Evolutionary conservation across 2,329 filamentous ascomycete species (phyloP).

Genomic region (Aureobasidium sp.): DNA sequence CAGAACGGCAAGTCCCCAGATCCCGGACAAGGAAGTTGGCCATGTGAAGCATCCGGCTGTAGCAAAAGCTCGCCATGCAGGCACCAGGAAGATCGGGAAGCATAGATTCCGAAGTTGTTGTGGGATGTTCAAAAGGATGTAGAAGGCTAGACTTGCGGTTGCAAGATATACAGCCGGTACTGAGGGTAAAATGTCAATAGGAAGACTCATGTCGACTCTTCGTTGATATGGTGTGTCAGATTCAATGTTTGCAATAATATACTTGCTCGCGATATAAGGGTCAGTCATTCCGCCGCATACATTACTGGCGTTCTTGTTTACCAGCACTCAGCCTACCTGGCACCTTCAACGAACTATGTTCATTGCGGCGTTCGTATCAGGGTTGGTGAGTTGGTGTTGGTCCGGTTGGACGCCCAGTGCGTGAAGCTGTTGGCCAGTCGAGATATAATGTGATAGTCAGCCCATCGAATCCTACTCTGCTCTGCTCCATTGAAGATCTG

Average conservation of each 20-base stretch:
- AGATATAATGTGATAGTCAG: too few species aligned
- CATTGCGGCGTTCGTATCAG: background rate
- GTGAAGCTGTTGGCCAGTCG: background rate
- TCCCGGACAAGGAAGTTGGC: background rate
- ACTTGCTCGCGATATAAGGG: background rate
- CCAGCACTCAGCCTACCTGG: background rate
- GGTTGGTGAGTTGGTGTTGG: slow-evolving; percentile 3
- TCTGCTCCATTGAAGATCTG: too few species aligned
- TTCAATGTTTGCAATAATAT: background rate
- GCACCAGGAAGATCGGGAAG: background rate
- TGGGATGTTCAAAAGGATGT: background rate
- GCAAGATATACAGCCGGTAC: background rate
- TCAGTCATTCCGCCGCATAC: background rate
- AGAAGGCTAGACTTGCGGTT: background rate
- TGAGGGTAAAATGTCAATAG: background rate
- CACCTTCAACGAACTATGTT: too few species aligned
- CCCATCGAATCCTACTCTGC: background rate
- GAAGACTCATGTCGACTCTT: background rate
- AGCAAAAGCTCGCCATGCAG: background rate
- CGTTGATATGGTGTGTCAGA: background rate
- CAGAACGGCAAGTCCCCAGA: background rate
- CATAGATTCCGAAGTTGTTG: background rate
- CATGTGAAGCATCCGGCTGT: background rate
- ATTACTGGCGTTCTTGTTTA: background rate
- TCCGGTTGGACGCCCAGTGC: background rate